Evolutionary conservation across 2,329 filamentous ascomycete genomes (phyloP).

Genomic region (Neobulgaria alba): DNA sequence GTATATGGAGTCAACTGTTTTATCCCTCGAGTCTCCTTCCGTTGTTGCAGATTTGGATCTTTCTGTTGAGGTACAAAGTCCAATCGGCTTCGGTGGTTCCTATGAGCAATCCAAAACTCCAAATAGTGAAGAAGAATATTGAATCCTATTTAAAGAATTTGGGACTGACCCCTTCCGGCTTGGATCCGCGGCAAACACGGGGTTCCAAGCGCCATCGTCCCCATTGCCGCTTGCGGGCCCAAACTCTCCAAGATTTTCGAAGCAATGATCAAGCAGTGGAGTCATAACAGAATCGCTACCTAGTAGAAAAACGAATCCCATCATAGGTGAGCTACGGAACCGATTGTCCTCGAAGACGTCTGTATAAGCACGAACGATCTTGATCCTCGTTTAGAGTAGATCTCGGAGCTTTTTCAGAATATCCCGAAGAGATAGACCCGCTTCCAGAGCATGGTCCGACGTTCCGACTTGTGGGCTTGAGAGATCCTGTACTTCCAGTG

Average conservation of each 20-base stretch:
- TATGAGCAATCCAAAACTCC: conserved; percentile 26
- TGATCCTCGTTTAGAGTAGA: conserved; percentile 11
- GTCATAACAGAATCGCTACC: conserved; percentile 29
- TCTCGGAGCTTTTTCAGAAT: conserved; percentile 18
- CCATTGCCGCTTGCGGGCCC: too few species aligned
- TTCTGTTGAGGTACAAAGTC: conserved; percentile 15
- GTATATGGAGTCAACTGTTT: conserved; percentile 25
- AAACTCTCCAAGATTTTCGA: conserved; percentile 27
- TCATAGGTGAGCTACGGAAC: conserved; percentile 28
- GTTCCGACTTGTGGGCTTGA: conserved; percentile 27
- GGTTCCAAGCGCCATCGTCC: too few species aligned
- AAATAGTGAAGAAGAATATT: conserved; percentile 22
- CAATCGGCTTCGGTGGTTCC: conserved; percentile 13
- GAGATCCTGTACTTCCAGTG: conserved; percentile 23
- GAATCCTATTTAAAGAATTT: conserved; percentile 10
- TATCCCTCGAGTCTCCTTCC: conserved; percentile 25
- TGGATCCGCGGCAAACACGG: too few species aligned
- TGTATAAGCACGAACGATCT: conserved; percentile 23
- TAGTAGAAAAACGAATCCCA: too few species aligned
- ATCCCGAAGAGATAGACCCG: conserved; percentile 14
- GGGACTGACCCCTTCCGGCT: too few species aligned
- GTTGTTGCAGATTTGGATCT: conserved; percentile 26
- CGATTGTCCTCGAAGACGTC: conserved; percentile 14
- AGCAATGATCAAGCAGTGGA: conserved; percentile 26
- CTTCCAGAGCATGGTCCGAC: conserved; percentile 21